A percentile compares a stretch with the other conserved stretches of the same genome.
phyloP scores from a whole-genome alignment of 352 stramenopile genomes.

The Globisporangium apiculatum region DNA sequence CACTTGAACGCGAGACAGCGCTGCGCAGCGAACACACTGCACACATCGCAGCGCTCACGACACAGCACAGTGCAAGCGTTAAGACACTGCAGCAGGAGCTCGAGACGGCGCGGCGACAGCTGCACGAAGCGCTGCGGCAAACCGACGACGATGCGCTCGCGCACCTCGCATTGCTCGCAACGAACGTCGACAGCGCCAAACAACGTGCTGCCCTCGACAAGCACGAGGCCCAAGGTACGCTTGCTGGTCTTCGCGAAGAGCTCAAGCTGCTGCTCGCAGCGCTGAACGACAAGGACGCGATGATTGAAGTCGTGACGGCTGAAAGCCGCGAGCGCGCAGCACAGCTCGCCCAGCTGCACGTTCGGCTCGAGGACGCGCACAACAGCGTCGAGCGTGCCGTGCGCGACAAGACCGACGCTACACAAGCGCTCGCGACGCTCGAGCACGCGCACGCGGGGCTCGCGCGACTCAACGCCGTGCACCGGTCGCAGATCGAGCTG shows the following conservation, averaged over 20 bases:
- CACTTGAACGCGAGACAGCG: slow-evolving; percentile 25
- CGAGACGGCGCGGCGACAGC: slow-evolving; percentile 24
- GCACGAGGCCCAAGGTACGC: slow-evolving; percentile 36
- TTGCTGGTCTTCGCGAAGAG: slow-evolving; percentile 52
- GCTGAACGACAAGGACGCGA: slow-evolving; percentile 51
- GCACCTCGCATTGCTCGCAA: slow-evolving; percentile 44
- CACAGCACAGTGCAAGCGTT: slow-evolving; percentile 10
- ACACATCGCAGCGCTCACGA: slow-evolving; percentile 12
- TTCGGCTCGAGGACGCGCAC: slow-evolving; percentile 29
- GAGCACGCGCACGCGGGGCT: slow-evolving; percentile 41
- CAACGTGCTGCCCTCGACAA: slow-evolving; percentile 26
- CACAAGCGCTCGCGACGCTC: slow-evolving; percentile 25
- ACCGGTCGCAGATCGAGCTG: slow-evolving; percentile 67
- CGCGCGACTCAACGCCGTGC: slow-evolving; percentile 56
- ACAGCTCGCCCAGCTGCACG: slow-evolving; percentile 28
- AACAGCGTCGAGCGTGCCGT: slow-evolving; percentile 17
- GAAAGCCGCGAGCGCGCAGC: slow-evolving; percentile 19
- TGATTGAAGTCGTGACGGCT: slow-evolving; percentile 26
- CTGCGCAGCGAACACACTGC: slow-evolving; percentile 20
- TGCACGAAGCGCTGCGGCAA: slow-evolving; percentile 48
- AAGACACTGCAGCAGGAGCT: slow-evolving; percentile 26
- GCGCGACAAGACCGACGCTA: slow-evolving; percentile 37
- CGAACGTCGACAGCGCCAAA: slow-evolving; percentile 40
- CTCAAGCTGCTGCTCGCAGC: slow-evolving; percentile 64
- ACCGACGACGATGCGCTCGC: slow-evolving; percentile 61